phyloP scores from a whole-genome alignment of 345 rosid genomes.

The Psidium friedrichsthalianum region DNA sequence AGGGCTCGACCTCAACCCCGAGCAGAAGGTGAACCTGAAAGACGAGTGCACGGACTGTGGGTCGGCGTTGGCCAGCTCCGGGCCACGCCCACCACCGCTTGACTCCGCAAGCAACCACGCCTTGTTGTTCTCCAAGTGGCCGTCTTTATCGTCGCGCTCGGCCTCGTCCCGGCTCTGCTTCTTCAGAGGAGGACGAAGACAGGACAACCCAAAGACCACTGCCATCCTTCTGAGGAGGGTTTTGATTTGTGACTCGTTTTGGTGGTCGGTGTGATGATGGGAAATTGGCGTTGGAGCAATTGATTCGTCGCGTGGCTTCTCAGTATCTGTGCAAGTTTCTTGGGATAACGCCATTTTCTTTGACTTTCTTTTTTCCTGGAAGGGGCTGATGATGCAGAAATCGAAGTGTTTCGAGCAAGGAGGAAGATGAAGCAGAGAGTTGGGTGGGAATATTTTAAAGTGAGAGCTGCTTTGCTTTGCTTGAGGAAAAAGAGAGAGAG shows the following conservation, averaged over 20 bases:
- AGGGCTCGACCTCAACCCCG: conserved; percentile 69
- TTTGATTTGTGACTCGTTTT: background rate
- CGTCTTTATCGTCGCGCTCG: conserved; percentile 5
- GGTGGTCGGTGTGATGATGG: background rate
- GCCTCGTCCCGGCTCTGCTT: background rate
- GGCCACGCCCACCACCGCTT: conserved; percentile 18
- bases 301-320: background rate
- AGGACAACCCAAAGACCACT: conserved; percentile 44
- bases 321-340: background rate
- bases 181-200: conserved; percentile 27
- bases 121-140: conserved; percentile 60
- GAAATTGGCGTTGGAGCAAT: background rate
- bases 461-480: background rate
- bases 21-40: conserved; percentile 84
- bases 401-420: background rate
- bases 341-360: background rate
- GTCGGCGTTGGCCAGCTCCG: conserved; percentile 50
- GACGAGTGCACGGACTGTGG: conserved; percentile 87
- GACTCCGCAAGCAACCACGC: conserved; percentile 82
- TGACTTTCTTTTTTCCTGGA: background rate
- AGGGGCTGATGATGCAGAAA: background rate
- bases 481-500: background rate
- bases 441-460: background rate
- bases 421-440: background rate
- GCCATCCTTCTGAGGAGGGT: conserved; percentile 37